These are phyloP conservation scores for Tuber borchii DNA, from an alignment of 495 filamentous ascomycete species.

Conservation along the genomic window DNA sequence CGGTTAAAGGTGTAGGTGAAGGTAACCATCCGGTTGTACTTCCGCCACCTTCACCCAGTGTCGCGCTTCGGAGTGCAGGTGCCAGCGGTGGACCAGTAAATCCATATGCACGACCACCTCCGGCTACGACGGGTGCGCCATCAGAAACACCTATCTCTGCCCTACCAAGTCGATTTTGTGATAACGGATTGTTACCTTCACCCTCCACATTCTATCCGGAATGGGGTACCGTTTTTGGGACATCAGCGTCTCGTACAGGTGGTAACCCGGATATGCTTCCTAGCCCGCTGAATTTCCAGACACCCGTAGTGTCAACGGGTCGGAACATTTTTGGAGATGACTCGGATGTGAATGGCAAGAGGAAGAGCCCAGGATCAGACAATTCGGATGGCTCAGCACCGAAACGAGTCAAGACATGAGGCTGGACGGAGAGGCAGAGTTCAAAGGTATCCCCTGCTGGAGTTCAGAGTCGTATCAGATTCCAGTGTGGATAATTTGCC, in stretches of 20 bases:
- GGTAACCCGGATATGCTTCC: slow-evolving; percentile 59
- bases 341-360: slow-evolving; percentile 45
- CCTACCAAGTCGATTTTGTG: slow-evolving; percentile 82
- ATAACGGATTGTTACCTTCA: slow-evolving; percentile 73
- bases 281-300: slow-evolving; percentile 85
- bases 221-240: slow-evolving; percentile 61
- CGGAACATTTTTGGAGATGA: slow-evolving; percentile 44
- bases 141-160: slow-evolving; percentile 97
- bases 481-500: slow-evolving; percentile 27
- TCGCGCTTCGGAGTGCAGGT: slow-evolving; percentile 78
- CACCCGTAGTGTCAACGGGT: slow-evolving; percentile 62
- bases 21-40: slow-evolving; percentile 66
- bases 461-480: slow-evolving; percentile 22
- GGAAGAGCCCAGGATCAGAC: slow-evolving; percentile 43
- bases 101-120: slow-evolving; percentile 80
- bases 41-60: slow-evolving; percentile 86
- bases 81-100: slow-evolving; percentile 81
- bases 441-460: slow-evolving; percentile 23
- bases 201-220: slow-evolving; percentile 89
- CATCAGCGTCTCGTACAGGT: slow-evolving; percentile 21
- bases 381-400: slow-evolving; percentile 34
- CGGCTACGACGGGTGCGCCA: slow-evolving; percentile 56
- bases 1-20: slow-evolving; percentile 46
- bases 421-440: slow-evolving; percentile 7
- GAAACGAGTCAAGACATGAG: slow-evolving; percentile 44